A percentile compares a stretch with the other conserved stretches of the same genome.
These are phyloP conservation scores for Diaporthe helianthi DNA, from an alignment of 2,329 filamentous ascomycete species.

Conservation along the genomic window DNA sequence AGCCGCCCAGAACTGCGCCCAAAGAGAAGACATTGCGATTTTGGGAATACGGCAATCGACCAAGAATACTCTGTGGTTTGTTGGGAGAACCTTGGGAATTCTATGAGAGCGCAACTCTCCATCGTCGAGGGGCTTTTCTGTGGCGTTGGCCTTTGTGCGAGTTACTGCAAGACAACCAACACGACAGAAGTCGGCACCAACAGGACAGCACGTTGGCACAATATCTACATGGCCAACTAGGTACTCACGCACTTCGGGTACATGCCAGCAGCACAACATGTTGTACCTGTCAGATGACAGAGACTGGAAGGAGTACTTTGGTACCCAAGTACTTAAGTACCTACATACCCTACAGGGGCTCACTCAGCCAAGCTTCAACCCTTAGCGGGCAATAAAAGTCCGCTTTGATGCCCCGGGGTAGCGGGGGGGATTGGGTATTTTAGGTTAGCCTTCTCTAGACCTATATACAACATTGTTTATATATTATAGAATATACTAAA, in stretches of 20 bases:
- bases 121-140: background rate
- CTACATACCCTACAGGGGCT: background rate
- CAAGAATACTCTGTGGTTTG: background rate
- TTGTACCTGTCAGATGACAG: background rate
- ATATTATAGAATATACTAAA: too few relatives aligned
- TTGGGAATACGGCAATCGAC: background rate
- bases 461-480: background rate
- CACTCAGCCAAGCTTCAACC: background rate
- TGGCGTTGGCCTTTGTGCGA: background rate
- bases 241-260: too few relatives aligned
- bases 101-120: background rate
- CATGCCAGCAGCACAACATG: background rate
- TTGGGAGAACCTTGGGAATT: background rate
- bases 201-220: background rate
- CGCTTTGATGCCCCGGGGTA: too few relatives aligned
- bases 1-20: conserved; percentile 28
- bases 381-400: background rate
- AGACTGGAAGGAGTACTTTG: background rate
- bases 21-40: conserved; percentile 16
- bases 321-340: background rate
- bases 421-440: background rate
- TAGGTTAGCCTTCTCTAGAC: background rate
- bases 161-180: background rate
- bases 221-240: background rate
- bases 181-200: background rate